Conservation (phyloP, 768 basidiomycete species). For the Lactarius evosmus region DNA sequence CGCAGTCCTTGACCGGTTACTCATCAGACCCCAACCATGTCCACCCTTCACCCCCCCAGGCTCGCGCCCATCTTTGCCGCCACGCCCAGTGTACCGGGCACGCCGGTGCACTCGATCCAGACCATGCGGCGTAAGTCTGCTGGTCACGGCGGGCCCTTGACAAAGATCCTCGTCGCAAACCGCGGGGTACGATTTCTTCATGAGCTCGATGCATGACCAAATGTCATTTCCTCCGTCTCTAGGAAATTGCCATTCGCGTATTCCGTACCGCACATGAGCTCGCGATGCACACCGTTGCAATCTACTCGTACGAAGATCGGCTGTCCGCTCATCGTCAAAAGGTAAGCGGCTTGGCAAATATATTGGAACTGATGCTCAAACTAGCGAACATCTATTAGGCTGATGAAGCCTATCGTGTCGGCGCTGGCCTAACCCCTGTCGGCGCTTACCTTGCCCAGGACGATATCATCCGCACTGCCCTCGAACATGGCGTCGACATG, state of each 20-base stretch:
- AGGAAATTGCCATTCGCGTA: slow-evolving; percentile 99
- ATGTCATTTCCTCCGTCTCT: slow-evolving; percentile 18
- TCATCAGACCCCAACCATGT: slow-evolving; percentile 24
- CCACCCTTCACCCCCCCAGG: slow-evolving; percentile 62
- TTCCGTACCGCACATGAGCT: slow-evolving; percentile 98
- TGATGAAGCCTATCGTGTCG: slow-evolving; percentile 98
- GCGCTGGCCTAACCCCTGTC: slow-evolving; percentile 93
- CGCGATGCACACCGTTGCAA: slow-evolving; percentile 98
- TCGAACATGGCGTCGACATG: slow-evolving; percentile 99
- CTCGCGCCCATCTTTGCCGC: slow-evolving; percentile 67
- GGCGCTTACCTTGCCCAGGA: slow-evolving; percentile 97
- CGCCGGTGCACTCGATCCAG: slow-evolving; percentile 86
- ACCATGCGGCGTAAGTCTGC: slow-evolving; percentile 89
- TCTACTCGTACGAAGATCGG: slow-evolving; percentile 96
- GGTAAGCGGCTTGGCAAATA: slow-evolving; percentile 41
- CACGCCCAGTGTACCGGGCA: slow-evolving; percentile 76
- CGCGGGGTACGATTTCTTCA: slow-evolving; percentile 64
- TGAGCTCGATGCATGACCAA: slow-evolving; percentile 16
- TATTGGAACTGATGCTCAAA: not conserved
- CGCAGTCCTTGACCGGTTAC: slow-evolving; percentile 2
- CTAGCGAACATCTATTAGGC: slow-evolving; percentile 48
- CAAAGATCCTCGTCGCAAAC: slow-evolving; percentile 90
- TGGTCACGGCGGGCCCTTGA: slow-evolving; percentile 85
- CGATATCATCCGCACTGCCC: slow-evolving; percentile 93
- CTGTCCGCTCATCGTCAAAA: slow-evolving; percentile 97